phyloP scores from a whole-genome alignment of 2,329 filamentous ascomycete genomes.

The Phialophora macrospora region DNA sequence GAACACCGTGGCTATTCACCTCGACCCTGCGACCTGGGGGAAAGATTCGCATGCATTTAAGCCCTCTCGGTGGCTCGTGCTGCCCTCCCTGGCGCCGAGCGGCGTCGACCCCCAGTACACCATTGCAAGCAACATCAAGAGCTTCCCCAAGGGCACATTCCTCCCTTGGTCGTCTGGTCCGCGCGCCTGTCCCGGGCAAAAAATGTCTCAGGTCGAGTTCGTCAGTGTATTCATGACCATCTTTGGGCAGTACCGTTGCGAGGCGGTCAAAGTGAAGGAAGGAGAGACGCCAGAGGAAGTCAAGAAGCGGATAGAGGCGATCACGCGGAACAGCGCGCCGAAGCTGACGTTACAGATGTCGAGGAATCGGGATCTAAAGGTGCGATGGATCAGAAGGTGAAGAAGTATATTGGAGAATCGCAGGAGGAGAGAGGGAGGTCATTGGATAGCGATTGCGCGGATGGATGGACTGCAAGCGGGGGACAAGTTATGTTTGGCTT shows the following conservation, averaged over 20 bases:
- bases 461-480: too few relatives aligned
- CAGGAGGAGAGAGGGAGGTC: too few relatives aligned
- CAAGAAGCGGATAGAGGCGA: conserved; percentile 34
- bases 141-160: conserved; percentile 49
- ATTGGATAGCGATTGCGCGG: too few relatives aligned
- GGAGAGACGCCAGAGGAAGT: conserved; percentile 40
- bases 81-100: conserved; percentile 14
- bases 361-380: conserved; percentile 34
- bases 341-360: conserved; percentile 44
- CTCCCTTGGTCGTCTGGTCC: conserved; percentile 57
- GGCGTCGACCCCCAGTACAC: conserved; percentile 10
- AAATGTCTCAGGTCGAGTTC: conserved; percentile 63
- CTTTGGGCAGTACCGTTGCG: conserved; percentile 41
- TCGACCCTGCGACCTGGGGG: conserved; percentile 40
- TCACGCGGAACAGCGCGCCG: conserved; percentile 41
- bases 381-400: conserved; percentile 30
- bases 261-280: conserved; percentile 33
- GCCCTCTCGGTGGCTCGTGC: conserved; percentile 50
- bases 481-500: too few relatives aligned
- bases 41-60: conserved; percentile 45
- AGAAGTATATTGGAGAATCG: neutral
- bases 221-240: conserved; percentile 53
- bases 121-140: conserved; percentile 42
- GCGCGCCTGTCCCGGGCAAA: conserved; percentile 58
- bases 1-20: conserved; percentile 44